Evolutionary conservation across 78 protist genomes (phyloP), one percentile per base, ranked within the genome.

Genomic region (Isochrysis galbana): DNA sequence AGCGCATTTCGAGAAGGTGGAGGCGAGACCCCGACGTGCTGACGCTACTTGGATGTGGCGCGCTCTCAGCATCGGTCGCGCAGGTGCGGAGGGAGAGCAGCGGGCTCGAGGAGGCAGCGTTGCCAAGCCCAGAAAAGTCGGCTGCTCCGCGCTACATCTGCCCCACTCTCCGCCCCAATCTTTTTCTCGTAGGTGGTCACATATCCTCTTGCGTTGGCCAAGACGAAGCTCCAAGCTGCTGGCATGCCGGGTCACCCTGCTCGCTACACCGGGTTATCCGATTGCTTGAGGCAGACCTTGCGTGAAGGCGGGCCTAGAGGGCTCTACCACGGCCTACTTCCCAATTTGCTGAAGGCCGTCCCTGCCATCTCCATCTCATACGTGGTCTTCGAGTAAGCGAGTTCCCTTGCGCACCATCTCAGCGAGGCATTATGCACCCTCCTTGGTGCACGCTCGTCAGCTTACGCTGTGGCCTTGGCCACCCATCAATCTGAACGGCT

Each of bases 351-450:
- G 34, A 77, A 77, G 26, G 84, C 84, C 19, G 84, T 77, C 34
- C 84, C 84, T 10, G 14, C 84, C 34, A 77, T 77, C 47, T 77
- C 84, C 29, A 77, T 77, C 84, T 77, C 84, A 46, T 77, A 77
- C 46, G 84, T 77, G 48, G 46, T 77, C 84, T 77, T 77, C 46
- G 84, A 77, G 84, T 5, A 72, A 21, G 36, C 42, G 82, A 72
- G n/a, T n/a, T n/a, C n/a, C n/a, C n/a, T n/a, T n/a, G n/a, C 21
- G 23, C 34, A 10, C 21, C 34, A 14, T 14, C 77, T 69, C 77
- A 69, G 39, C 67, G 67, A n/a, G n/a, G n/a, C n/a, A n/a, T n/a
- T n/a, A n/a, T n/a, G n/a, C n/a, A n/a, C n/a, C n/a, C n/a, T n/a
- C n/a, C n/a, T n/a, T n/a, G n/a, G n/a, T n/a, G n/a, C n/a, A n/a